Conservation (phyloP, 345 rosid genomes). For the Aquilaria malaccensis region DNA sequence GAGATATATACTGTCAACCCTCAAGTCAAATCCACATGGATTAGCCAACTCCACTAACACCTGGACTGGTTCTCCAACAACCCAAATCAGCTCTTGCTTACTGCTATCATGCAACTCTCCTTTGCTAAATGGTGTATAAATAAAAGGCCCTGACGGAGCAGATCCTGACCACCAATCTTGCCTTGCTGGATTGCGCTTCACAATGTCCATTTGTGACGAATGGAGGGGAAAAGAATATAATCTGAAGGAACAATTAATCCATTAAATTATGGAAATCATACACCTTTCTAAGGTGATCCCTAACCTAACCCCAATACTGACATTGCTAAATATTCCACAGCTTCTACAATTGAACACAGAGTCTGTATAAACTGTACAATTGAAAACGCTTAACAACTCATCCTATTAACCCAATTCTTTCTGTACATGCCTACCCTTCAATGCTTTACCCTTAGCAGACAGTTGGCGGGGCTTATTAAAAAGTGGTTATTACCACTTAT, state of each 20-base stretch:
- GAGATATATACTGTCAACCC: constrained; percentile 92
- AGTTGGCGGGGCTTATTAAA: too few species aligned
- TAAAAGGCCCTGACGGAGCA: constrained; percentile 98
- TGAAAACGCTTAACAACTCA: too few species aligned
- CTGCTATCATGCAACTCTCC: constrained; percentile 66
- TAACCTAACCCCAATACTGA: too few species aligned
- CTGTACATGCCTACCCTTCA: too few species aligned
- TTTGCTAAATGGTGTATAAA: constrained; percentile 96
- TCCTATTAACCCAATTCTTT: too few species aligned
- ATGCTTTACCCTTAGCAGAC: too few species aligned
- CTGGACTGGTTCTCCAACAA: constrained; percentile 97
- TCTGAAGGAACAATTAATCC: constrained; percentile 31
- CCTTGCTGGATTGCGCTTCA: constrained; percentile 76
- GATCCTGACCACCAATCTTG: constrained; percentile 99
- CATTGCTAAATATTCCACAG: too few species aligned
- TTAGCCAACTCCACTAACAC: constrained; percentile 98
- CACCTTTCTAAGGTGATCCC: too few species aligned
- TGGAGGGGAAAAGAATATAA: constrained; percentile 82
- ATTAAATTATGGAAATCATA: neutral
- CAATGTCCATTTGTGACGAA: constrained; percentile 73
- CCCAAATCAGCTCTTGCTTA: constrained; percentile 88
- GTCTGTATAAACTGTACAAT: too few species aligned
- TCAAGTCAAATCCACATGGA: constrained; percentile 91
- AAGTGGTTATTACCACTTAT: too few species aligned
- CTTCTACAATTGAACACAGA: too few species aligned